These are phyloP conservation scores for Syzygium syzygioides DNA, from an alignment of 441 rosid species.

Conservation along the genomic window DNA sequence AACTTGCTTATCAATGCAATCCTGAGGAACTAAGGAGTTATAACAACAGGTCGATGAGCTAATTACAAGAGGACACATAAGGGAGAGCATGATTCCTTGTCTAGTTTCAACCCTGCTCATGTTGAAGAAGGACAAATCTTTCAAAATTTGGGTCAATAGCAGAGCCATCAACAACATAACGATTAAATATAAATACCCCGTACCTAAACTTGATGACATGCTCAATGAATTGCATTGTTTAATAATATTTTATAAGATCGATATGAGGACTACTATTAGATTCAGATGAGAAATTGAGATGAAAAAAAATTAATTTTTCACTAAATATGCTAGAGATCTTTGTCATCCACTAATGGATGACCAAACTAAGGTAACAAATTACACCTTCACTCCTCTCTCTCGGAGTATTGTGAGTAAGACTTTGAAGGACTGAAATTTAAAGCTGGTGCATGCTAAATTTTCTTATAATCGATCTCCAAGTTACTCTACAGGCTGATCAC, in stretches of 20 bases:
- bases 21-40: background rate
- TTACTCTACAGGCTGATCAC: background rate
- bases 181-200: background rate
- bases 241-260: background rate
- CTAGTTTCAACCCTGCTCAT: background rate
- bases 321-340: background rate
- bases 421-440: background rate
- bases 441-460: background rate
- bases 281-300: background rate
- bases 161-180: background rate
- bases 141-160: rapidly evolving
- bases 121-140: background rate
- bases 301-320: background rate
- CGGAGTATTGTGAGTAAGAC: background rate
- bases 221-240: background rate
- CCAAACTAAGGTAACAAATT: background rate
- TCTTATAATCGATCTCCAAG: background rate
- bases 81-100: background rate
- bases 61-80: background rate
- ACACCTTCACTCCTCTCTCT: background rate
- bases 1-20: too few species aligned
- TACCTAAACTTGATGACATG: background rate
- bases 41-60: background rate
- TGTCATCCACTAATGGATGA: background rate
- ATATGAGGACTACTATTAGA: background rate